Base-by-base conservation (phyloP, 345 rosid genomes). In the Trapa bicornis region DNA sequence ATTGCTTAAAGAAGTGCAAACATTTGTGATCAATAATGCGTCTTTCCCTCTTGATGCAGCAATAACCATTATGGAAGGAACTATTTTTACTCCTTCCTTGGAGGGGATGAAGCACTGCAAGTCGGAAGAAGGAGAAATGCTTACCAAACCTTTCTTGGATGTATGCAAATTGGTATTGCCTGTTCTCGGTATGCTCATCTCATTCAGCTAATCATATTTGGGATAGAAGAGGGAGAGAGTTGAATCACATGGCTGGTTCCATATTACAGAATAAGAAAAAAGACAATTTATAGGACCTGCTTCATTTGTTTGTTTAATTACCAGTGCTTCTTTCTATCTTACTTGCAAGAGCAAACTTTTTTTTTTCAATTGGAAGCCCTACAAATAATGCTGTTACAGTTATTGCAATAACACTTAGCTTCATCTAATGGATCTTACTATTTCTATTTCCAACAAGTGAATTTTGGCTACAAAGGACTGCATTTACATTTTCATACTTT, bases 91-190 rank as follows among this genome's bases (percentile, higher is more conserved):
- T 61, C 94, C 94, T 47, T 88, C 93, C 3, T 65, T 93, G 75
- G 92, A 89, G 79, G 92, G 89, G 72, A 93, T 93, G 94, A 86
- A 90, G 80, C 85, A 84, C 42, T 87, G 88, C 73, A 90, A 81
- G 72, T 65, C 94, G 50, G 87, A 80, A 35, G 75, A 81, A 13
- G 90, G 92, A 56, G 88, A 88, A 72, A 90, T 93, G 84, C 86
- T 86, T 68, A 75, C 96, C 57, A 92, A 86, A 73, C 90, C 92
- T 64, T 92, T 92, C 79, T 70, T 92, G 58, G 98, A 89, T 22
- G 89, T 89, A 71, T 89, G 98, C 92, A 92, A 86, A 76, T 53
- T 82, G 41, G 84, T 89, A 67, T 80, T 92, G 78, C 98, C 98
- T 60, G 92, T 89, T 64, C 75, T 92, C 56, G 98, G 97, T 91